These are phyloP conservation scores for Penium margaritaceum DNA, from an alignment of 139 green algal genomes.

Conservation along the genomic window DNA sequence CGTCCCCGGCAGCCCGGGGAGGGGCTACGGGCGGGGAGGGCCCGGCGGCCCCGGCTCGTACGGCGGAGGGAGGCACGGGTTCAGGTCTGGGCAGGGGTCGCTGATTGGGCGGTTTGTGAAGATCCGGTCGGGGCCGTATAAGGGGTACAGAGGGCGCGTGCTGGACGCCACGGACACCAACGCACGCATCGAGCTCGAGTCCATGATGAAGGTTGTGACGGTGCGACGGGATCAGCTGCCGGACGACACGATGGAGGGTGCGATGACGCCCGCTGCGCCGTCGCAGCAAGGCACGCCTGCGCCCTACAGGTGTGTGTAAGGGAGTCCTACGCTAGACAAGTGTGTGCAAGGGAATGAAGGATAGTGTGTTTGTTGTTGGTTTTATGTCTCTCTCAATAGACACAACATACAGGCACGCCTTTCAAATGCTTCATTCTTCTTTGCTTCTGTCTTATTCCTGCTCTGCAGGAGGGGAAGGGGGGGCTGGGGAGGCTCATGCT, in stretches of 20 bases:
- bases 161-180: slow-evolving; percentile 71
- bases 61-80: slow-evolving; percentile 17
- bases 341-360: background rate
- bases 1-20: background rate
- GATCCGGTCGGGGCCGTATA: slow-evolving; percentile 62
- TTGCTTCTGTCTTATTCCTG: too few relatives aligned
- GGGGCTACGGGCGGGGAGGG: background rate
- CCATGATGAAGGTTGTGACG: slow-evolving; percentile 71
- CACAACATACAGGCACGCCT: too few relatives aligned
- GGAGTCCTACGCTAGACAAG: background rate
- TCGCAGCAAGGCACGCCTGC: slow-evolving; percentile 2
- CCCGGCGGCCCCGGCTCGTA: slow-evolving; percentile 2
- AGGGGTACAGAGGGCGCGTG: slow-evolving; percentile 74
- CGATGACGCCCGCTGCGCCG: background rate
- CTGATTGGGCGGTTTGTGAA: slow-evolving; percentile 53
- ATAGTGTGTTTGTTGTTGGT: background rate
- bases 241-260: too few relatives aligned
- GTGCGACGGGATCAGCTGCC: slow-evolving; percentile 24
- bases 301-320: slow-evolving; percentile 7
- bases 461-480: too few relatives aligned
- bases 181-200: slow-evolving; percentile 78
- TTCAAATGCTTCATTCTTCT: too few relatives aligned
- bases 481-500: too few relatives aligned
- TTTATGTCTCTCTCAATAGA: background rate
- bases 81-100: slow-evolving; percentile 9